phyloP scores from a whole-genome alignment of 306 rosid genomes.

The Dalbergia oliveri region DNA sequence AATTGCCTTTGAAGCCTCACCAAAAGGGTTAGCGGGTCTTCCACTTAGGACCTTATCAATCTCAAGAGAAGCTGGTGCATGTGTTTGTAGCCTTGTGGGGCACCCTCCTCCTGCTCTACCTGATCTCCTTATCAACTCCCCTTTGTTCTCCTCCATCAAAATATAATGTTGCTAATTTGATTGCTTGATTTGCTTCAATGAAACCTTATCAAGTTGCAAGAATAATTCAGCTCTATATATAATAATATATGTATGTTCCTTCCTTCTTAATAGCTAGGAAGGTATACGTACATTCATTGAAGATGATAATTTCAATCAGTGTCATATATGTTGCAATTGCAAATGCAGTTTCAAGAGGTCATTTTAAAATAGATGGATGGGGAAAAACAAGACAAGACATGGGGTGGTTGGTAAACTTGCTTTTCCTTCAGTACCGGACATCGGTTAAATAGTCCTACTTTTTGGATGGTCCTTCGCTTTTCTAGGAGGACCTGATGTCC shows the following conservation, averaged over 20 bases:
- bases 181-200: not conserved
- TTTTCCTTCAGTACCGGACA: conserved; percentile 35
- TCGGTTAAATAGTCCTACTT: not conserved
- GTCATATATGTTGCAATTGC: not conserved
- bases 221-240: not conserved
- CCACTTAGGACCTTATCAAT: conserved; percentile 49
- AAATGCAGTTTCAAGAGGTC: conserved; percentile 13
- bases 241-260: not conserved
- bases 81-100: conserved; percentile 72
- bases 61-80: conserved; percentile 69
- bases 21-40: conserved; percentile 37
- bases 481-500: conserved; percentile 42
- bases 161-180: not conserved
- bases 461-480: conserved; percentile 48
- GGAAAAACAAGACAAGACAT: conserved; percentile 15
- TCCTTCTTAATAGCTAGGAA: not conserved
- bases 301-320: not conserved
- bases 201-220: not conserved
- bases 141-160: conserved; percentile 55
- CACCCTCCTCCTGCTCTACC: conserved; percentile 38
- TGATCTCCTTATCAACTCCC: not conserved
- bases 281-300: not conserved
- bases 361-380: conserved; percentile 30
- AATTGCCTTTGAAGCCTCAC: conserved; percentile 59
- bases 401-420: not conserved